Evolutionary conservation across 495 filamentous ascomycete species (phyloP).

Genomic region (Talaromyces wortmannii): DNA sequence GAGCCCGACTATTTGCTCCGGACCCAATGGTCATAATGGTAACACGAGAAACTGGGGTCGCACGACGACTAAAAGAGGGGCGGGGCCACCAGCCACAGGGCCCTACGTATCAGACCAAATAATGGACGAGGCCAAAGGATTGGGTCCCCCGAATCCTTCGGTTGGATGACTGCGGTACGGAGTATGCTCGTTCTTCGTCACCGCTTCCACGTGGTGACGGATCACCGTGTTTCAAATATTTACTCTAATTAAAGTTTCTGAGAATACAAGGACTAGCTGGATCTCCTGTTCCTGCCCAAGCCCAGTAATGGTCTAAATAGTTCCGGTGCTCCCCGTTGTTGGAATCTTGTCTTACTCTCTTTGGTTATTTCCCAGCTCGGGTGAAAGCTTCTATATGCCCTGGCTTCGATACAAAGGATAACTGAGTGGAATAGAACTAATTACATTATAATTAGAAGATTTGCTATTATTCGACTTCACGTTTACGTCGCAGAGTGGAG

Average conservation of each 20-base stretch:
- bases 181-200: neutral
- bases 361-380: no score
- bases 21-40: no score
- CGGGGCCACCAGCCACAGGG: no score
- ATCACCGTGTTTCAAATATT: neutral
- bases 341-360: neutral
- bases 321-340: neutral
- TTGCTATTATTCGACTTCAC: no score
- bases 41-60: no score
- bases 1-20: no score
- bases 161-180: neutral
- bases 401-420: no score
- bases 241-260: neutral
- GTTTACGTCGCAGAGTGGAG: no score
- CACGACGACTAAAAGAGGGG: no score
- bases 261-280: neutral
- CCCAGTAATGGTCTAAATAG: neutral
- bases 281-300: neutral
- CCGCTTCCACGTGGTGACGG: neutral
- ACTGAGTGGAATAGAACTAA: no score
- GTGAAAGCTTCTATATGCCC: no score
- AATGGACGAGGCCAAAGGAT: neutral
- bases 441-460: no score
- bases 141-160: neutral
- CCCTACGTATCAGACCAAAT: neutral